phyloP scores from a whole-genome alignment of 805 yeast genomes.

The Peterozyma toletana region DNA sequence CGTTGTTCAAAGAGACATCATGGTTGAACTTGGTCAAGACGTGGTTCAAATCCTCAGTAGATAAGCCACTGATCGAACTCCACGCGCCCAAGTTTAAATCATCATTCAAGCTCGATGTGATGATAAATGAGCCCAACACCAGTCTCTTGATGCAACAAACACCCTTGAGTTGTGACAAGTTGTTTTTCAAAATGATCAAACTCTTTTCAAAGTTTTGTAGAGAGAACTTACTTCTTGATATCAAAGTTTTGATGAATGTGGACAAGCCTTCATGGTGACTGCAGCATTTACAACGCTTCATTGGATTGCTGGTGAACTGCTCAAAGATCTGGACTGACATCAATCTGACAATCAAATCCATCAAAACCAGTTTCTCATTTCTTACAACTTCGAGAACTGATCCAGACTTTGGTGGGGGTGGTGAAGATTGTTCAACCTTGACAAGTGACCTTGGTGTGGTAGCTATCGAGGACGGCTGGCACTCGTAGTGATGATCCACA shows the following conservation, averaged over 20 bases:
- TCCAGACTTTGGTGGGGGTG: no score
- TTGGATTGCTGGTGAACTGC: not conserved
- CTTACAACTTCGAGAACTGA: no score
- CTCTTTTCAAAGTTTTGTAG: not conserved
- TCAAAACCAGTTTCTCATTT: not conserved
- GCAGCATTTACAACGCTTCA: not conserved
- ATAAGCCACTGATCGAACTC: not conserved
- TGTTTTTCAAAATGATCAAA: not conserved
- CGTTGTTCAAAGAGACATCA: not conserved
- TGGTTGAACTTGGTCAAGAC: not conserved
- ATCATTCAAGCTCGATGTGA: not conserved
- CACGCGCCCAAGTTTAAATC: not conserved
- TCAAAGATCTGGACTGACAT: not conserved
- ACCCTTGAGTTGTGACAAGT: not conserved
- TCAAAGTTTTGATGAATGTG: not conserved
- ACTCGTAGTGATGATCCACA: no score
- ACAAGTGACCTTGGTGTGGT: no score
- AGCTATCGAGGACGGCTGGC: no score
- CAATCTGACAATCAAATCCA: constrained; percentile 2
- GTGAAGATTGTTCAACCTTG: no score
- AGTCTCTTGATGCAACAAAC: constrained; percentile 1
- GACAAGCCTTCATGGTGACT: not conserved
- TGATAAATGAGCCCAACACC: constrained; percentile 1
- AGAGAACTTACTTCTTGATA: not conserved
- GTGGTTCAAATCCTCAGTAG: not conserved